Evolutionary conservation across 2,329 filamentous ascomycete species (phyloP).

Genomic region (Lasiodiplodia citricola): DNA sequence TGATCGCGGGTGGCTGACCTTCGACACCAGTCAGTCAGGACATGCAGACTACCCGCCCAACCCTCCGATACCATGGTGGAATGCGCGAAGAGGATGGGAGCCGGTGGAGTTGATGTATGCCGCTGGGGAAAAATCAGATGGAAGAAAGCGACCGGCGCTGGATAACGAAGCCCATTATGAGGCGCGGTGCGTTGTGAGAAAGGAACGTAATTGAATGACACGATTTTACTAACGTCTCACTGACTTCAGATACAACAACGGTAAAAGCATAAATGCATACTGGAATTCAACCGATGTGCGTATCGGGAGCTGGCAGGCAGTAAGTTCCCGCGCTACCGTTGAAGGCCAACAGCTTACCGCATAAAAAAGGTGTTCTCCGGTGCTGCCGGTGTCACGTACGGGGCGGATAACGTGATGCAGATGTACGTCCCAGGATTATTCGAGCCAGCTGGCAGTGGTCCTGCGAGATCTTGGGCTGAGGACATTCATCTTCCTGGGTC

Average conservation of each 20-base stretch:
- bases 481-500: background rate
- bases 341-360: background rate
- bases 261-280: background rate
- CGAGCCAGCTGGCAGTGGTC: background rate
- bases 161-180: background rate
- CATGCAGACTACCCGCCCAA: background rate
- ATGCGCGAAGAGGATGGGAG: background rate
- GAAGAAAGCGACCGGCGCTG: background rate
- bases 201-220: background rate
- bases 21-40: background rate
- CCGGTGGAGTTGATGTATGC: background rate
- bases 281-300: slow-evolving; percentile 1
- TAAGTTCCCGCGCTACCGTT: background rate
- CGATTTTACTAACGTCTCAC: background rate
- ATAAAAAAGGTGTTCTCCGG: background rate
- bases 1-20: background rate
- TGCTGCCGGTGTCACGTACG: background rate
- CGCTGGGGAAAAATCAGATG: background rate
- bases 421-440: background rate
- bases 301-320: background rate
- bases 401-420: background rate
- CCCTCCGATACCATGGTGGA: background rate
- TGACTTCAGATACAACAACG: background rate
- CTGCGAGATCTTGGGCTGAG: background rate
- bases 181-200: background rate